Percentiles rank a stretch among this genome's conserved stretches.
These are phyloP conservation scores for Sicyos edulis DNA, from an alignment of 306 rosid species.

Conservation along the genomic window DNA sequence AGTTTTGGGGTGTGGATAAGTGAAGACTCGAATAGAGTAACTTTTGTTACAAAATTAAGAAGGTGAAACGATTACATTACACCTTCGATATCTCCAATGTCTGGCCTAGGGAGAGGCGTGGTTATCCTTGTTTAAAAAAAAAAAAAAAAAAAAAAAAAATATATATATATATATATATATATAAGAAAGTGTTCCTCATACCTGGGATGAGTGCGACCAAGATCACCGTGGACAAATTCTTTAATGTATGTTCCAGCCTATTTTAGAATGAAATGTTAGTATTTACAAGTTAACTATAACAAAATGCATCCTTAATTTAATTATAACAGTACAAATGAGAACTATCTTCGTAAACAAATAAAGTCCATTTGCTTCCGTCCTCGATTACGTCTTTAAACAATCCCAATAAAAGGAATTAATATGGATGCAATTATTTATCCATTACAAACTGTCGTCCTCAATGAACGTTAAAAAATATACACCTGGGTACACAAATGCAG, in stretches of 20 bases:
- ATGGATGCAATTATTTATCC: background rate
- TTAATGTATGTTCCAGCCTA: conserved; percentile 98
- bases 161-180: too few species aligned
- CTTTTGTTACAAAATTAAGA: background rate
- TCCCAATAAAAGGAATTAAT: background rate
- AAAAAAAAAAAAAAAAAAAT: too few species aligned
- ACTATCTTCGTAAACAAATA: background rate
- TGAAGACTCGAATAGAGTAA: too few species aligned
- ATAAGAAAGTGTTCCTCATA: conserved; percentile 25
- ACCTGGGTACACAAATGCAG: conserved; percentile 93
- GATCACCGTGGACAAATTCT: conserved; percentile 94
- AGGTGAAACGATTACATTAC: too few species aligned
- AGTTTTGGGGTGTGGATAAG: background rate
- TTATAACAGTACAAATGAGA: too few species aligned
- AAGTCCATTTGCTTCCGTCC: background rate
- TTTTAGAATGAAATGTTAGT: conserved; percentile 5
- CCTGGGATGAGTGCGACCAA: conserved; percentile 91
- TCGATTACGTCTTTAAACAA: background rate
- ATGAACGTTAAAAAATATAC: background rate
- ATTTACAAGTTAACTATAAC: background rate
- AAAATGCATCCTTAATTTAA: too few species aligned
- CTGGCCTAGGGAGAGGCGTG: too few species aligned
- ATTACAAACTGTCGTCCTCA: background rate
- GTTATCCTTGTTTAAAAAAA: too few species aligned
- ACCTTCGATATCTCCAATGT: too few species aligned